Percentiles rank a stretch among this genome's conserved stretches.
phyloP scores from a whole-genome alignment of 169 alveolate genomes.

The Plasmodium coatneyi region DNA sequence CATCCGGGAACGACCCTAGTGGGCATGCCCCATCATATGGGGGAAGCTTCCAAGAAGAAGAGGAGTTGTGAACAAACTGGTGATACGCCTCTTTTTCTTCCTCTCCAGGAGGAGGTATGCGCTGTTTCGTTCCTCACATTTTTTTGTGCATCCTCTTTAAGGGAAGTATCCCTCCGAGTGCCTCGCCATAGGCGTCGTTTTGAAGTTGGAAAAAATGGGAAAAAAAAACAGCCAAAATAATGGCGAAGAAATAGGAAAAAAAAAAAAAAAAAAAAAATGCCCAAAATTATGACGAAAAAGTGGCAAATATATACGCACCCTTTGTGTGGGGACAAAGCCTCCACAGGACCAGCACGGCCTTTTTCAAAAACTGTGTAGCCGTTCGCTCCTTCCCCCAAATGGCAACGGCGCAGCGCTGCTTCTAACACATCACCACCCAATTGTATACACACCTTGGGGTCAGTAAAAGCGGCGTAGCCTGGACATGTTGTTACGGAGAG shows the following conservation, averaged over 20 bases:
- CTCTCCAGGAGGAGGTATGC: neutral
- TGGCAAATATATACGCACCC: neutral
- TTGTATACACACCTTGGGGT: neutral
- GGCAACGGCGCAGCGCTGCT: neutral
- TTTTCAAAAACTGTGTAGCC: neutral
- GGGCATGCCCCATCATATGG: neutral
- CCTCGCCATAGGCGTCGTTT: neutral
- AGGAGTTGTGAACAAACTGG: neutral
- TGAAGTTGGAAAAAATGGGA: neutral
- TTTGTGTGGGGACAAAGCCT: no score
- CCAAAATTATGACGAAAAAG: neutral
- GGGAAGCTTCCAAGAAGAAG: neutral
- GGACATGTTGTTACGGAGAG: conserved; percentile 78
- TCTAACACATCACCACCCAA: neutral
- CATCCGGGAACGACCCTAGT: neutral
- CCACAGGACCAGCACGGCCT: neutral
- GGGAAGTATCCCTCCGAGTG: neutral
- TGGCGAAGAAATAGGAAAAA: no score
- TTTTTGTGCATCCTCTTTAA: neutral
- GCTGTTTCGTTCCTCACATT: neutral
- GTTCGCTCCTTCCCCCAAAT: neutral
- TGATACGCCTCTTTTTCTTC: neutral
- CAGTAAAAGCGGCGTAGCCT: conserved; percentile 77
- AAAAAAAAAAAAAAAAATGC: no score
- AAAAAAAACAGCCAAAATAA: no score